Percentiles rank a stretch among this genome's conserved stretches.
These are phyloP conservation scores for Coniochaeta prunicola DNA, from an alignment of 2,329 filamentous ascomycete genomes.

Conservation along the genomic window DNA sequence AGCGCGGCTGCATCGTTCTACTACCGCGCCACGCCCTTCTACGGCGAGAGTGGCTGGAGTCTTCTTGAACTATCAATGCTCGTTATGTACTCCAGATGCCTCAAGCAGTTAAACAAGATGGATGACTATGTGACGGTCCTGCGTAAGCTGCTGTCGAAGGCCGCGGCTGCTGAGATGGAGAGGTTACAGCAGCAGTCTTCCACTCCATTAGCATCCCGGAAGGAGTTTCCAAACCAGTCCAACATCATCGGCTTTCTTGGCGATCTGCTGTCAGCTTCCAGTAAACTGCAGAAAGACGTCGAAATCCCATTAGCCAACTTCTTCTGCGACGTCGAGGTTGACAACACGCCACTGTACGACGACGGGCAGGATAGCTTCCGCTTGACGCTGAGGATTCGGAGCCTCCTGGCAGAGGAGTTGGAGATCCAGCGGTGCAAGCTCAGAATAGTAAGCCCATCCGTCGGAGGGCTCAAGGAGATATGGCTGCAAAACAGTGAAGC, in stretches of 20 bases:
- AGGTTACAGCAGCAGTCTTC: constrained; percentile 31
- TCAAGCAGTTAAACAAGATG: constrained; percentile 66
- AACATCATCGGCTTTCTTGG: constrained; percentile 40
- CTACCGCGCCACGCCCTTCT: constrained; percentile 68
- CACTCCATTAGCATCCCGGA: constrained; percentile 19
- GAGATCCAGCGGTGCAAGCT: constrained; percentile 58
- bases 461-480: constrained; percentile 53
- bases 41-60: constrained; percentile 71
- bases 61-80: constrained; percentile 76
- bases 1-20: constrained; percentile 70
- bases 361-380: constrained; percentile 69
- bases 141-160: constrained; percentile 66
- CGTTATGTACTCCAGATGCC: constrained; percentile 75
- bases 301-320: constrained; percentile 64
- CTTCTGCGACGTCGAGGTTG: constrained; percentile 62
- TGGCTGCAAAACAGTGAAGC: constrained; percentile 24
- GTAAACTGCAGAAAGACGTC: constrained; percentile 47
- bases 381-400: constrained; percentile 59
- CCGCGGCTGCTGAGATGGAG: constrained; percentile 47
- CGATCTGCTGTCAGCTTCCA: constrained; percentile 38
- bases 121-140: constrained; percentile 75
- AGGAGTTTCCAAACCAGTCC: constrained; percentile 24
- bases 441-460: constrained; percentile 48
- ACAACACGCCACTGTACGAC: constrained; percentile 62
- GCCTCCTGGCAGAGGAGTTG: constrained; percentile 65